Evolutionary conservation across 768 basidiomycete species (phyloP).

Genomic region (Mycena sanguinolenta): DNA sequence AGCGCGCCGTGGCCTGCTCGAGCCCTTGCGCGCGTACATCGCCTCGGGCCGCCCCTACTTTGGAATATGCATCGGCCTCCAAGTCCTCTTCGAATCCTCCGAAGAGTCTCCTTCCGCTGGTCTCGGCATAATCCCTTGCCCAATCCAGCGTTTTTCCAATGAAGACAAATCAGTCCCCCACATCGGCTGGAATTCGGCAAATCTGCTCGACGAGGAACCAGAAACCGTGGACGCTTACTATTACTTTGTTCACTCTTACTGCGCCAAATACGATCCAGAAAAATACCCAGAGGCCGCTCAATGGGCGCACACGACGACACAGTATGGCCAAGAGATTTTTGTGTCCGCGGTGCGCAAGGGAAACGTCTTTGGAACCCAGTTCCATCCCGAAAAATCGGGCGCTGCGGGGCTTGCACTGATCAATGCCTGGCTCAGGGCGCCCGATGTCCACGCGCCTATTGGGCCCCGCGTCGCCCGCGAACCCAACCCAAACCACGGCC

Average conservation of each 20-base stretch:
- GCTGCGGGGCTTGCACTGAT: constrained; percentile 86
- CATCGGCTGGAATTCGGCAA: constrained; percentile 95
- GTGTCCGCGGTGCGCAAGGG: constrained; percentile 85
- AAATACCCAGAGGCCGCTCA: constrained; percentile 67
- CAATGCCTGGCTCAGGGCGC: constrained; percentile 80
- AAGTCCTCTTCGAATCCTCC: constrained; percentile 92
- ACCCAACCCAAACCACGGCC: constrained; percentile 67
- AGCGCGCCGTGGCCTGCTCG: constrained; percentile 75
- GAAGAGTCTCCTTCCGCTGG: constrained; percentile 82
- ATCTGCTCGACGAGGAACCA: constrained; percentile 62
- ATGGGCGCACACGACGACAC: constrained; percentile 89
- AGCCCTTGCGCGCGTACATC: constrained; percentile 87
- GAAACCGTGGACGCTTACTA: constrained; percentile 70
- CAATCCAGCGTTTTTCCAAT: constrained; percentile 81
- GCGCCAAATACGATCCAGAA: constrained; percentile 78
- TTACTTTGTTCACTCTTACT: constrained; percentile 98
- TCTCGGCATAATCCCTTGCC: constrained; percentile 86
- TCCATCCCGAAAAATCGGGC: constrained; percentile 99
- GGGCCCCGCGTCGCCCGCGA: constrained; percentile 52
- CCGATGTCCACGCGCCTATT: constrained; percentile 55
- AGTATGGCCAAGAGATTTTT: constrained; percentile 95
- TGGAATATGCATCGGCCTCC: constrained; percentile 99
- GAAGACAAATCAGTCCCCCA: constrained; percentile 92
- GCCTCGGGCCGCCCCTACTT: constrained; percentile 92
- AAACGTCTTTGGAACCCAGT: constrained; percentile 94